Evolutionary conservation across 1,284 basidiomycete genomes (phyloP).

Genomic region (Malassezia pachydermatis): DNA sequence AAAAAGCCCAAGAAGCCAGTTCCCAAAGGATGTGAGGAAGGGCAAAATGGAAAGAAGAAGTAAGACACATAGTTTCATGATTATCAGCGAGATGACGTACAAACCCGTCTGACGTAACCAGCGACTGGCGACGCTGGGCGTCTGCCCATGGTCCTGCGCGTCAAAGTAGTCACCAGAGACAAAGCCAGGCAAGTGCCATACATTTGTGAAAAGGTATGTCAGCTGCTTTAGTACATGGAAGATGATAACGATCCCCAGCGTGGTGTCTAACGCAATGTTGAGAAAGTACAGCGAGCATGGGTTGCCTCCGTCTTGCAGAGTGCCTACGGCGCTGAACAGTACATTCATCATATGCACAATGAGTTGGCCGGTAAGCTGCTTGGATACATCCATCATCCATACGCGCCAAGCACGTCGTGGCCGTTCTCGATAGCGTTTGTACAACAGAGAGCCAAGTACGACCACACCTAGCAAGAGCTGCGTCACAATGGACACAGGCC

Average conservation of each 20-base stretch:
- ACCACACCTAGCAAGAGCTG: conserved; percentile 76
- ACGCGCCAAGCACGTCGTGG: conserved; percentile 81
- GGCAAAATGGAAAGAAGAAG: conserved; percentile 61
- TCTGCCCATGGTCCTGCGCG: background rate
- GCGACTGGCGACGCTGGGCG: conserved; percentile 46
- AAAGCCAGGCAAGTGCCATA: conserved; percentile 63
- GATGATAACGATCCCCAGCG: conserved; percentile 78
- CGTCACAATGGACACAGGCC: conserved; percentile 49
- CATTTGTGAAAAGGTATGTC: conserved; percentile 61
- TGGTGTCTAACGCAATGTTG: conserved; percentile 88
- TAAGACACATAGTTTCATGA: conserved; percentile 78
- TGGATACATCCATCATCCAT: conserved; percentile 55
- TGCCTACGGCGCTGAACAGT: conserved; percentile 48
- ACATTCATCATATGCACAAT: conserved; percentile 81
- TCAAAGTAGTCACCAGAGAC: conserved; percentile 76
- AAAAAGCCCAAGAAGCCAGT: conserved; percentile 74
- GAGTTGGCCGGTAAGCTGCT: conserved; percentile 83
- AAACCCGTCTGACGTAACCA: conserved; percentile 76
- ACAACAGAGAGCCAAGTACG: conserved; percentile 70
- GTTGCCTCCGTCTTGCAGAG: conserved; percentile 18
- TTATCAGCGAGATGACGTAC: conserved; percentile 65
- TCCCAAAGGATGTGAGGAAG: conserved; percentile 62
- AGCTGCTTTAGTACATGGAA: conserved; percentile 65
- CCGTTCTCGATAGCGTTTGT: conserved; percentile 75
- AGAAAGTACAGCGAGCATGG: conserved; percentile 63